These are phyloP conservation scores for Agarophyton chilense DNA, from an alignment of 23 red algal species.

Conservation along the genomic window DNA sequence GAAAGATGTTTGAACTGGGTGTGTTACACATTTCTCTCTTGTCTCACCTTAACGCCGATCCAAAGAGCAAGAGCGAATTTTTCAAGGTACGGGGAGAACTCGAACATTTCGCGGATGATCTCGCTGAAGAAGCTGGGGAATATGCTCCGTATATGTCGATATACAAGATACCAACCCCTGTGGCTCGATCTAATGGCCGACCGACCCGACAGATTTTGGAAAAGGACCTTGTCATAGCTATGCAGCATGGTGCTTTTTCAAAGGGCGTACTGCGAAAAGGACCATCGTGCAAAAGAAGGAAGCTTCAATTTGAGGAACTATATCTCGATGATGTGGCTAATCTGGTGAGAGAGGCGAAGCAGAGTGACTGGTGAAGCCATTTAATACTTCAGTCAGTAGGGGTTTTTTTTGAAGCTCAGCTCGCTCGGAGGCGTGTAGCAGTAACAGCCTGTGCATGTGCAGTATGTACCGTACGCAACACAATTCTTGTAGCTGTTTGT, in stretches of 20 bases:
- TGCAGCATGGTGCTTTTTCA: conserved; percentile 38
- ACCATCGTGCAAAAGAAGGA: conserved; percentile 9
- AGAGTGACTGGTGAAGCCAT: not conserved
- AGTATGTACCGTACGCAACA: too few relatives aligned
- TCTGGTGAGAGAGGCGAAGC: conserved; percentile 4
- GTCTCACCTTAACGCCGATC: conserved; percentile 54
- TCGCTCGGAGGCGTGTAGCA: too few relatives aligned
- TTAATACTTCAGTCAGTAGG: not conserved
- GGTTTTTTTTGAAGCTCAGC: not conserved
- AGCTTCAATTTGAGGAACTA: conserved; percentile 35
- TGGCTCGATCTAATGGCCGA: not conserved
- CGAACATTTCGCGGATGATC: conserved; percentile 2
- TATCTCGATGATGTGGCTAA: conserved; percentile 20
- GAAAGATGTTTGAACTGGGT: conserved; percentile 61
- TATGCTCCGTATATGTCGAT: conserved; percentile 52
- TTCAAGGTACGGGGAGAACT: conserved; percentile 41
- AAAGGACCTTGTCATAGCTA: conserved; percentile 43
- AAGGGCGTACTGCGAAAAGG: not conserved
- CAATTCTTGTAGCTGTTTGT: too few relatives aligned
- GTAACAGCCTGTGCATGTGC: too few relatives aligned
- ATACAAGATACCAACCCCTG: conserved; percentile 40
- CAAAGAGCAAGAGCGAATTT: conserved; percentile 21
- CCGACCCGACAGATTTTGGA: not conserved
- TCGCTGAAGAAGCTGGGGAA: conserved; percentile 34
- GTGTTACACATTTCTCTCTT: conserved; percentile 46